Conservation (phyloP, 352 stramenopile species). For the Hyphochytrium catenoides region DNA sequence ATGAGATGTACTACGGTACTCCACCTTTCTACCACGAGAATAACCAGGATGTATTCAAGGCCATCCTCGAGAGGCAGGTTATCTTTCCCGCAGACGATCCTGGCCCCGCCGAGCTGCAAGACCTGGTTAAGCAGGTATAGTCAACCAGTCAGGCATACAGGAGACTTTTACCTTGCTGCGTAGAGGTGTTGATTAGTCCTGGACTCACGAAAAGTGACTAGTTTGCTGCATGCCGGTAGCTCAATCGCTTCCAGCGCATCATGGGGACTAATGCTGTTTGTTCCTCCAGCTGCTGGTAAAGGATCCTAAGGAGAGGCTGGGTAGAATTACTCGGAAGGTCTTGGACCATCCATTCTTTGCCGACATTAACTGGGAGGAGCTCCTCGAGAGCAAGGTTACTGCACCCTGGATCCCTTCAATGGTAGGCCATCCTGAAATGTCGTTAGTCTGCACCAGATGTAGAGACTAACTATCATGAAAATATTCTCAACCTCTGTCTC, state of each 20-base stretch:
- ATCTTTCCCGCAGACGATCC: constrained; percentile 41
- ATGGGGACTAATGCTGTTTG: constrained; percentile 13
- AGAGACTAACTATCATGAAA: no score
- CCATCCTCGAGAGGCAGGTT: constrained; percentile 63
- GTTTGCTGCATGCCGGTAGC: background rate
- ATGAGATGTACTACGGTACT: constrained; percentile 76
- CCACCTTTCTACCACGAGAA: constrained; percentile 79
- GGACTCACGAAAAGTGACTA: background rate
- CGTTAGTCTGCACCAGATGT: no score
- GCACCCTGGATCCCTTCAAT: constrained; percentile 60
- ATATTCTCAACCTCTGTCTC: no score
- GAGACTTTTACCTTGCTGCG: no score
- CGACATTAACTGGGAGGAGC: constrained; percentile 49
- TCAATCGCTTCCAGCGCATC: background rate
- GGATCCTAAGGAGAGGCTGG: constrained; percentile 52
- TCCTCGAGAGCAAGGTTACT: constrained; percentile 52
- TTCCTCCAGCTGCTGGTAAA: constrained; percentile 61
- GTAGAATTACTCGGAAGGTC: constrained; percentile 61
- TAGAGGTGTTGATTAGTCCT: constrained; percentile 4
- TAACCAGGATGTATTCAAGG: constrained; percentile 78
- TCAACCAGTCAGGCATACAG: no score
- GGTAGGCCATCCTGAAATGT: no score
- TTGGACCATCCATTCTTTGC: constrained; percentile 46
- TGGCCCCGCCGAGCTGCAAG: constrained; percentile 37
- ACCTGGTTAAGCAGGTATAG: constrained; percentile 38